Evolutionary conservation across 176 grass and related monocot genomes (phyloP).

Genomic region (Leersia perrieri): DNA sequence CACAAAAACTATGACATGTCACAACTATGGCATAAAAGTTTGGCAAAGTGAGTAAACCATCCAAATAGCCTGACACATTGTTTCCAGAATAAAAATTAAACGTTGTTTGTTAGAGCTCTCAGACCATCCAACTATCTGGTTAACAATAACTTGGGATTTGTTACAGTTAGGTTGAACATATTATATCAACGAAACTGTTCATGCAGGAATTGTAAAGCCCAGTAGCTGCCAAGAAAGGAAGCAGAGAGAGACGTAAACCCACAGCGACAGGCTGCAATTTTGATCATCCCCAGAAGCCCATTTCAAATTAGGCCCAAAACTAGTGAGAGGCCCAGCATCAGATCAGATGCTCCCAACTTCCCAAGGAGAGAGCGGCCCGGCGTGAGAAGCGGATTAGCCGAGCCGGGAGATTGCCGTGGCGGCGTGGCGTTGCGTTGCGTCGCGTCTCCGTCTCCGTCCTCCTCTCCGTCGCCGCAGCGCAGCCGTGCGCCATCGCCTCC

Average conservation of each 20-base stretch:
- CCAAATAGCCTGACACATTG: too few species aligned
- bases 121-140: conserved; percentile 1
- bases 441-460: conserved; percentile 35
- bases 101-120: not conserved
- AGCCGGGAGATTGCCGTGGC: conserved; percentile 40
- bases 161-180: too few species aligned
- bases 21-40: too few species aligned
- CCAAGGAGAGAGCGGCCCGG: conserved; percentile 22
- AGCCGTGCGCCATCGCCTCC: conserved; percentile 35
- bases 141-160: too few species aligned
- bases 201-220: too few species aligned
- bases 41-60: too few species aligned
- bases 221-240: too few species aligned
- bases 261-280: not conserved
- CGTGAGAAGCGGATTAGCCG: conserved; percentile 51
- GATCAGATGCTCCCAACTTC: not conserved
- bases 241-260: not conserved
- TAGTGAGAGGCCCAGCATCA: not conserved
- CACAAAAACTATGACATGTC: too few species aligned
- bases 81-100: not conserved
- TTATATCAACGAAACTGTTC: too few species aligned
- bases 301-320: not conserved
- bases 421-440: too few species aligned
- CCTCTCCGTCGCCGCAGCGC: conserved; percentile 20
- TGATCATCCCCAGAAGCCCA: not conserved